Base-by-base conservation (phyloP, 1,284 basidiomycete species). In the Cutaneotrichosporon cutaneum region DNA sequence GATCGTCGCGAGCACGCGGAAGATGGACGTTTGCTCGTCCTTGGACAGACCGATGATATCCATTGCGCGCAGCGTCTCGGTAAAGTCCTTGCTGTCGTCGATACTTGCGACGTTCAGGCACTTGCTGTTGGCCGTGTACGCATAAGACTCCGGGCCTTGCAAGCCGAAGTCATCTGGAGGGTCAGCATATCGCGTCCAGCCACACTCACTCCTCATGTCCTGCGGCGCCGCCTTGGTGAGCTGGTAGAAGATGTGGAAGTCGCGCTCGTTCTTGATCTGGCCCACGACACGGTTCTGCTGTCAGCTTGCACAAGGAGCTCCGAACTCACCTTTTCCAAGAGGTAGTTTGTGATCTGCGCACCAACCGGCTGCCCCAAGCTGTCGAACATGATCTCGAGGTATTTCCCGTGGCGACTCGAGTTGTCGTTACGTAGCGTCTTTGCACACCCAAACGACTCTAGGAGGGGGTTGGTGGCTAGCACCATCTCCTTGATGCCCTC, bases 401-500 rank as follows among this genome's bases (percentile, higher is more conserved):
- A 99, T 84, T 99, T 99, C 55, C 96, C 95, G 85, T 99, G 96
- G 68, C 96, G 88, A 86, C 91, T 94, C 8, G 92, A 95, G 78
- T 99, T 99, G 81, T 99, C 97, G 79, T 99, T 99, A 60, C 96
- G 86, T 65, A 99, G 84, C 18, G 96, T 99, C 83, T 99, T 99
- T 27, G 96, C 96, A 80, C 96, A 99, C 26, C 96, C 96, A 70
- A 99, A 99, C 80, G 92, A 95, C 81, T 99, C 96, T 66, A 99
- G 83, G 45, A 99, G 81, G 24, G 96, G 96, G 78, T 99, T 99
- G 18, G 96, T 99, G 10, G 96, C 96, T 47, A 99, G 83, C n/a
- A 99, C 96, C 96, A 99, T 99, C 75, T 99, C 94, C 83, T 99
- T 98, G 80, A 99, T 94, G 77, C 94, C 89, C 76, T 95, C 91